Conservation (phyloP, 225 moss, liverwort and hornwort species). For the Pseudisothecium myosuroides region DNA sequence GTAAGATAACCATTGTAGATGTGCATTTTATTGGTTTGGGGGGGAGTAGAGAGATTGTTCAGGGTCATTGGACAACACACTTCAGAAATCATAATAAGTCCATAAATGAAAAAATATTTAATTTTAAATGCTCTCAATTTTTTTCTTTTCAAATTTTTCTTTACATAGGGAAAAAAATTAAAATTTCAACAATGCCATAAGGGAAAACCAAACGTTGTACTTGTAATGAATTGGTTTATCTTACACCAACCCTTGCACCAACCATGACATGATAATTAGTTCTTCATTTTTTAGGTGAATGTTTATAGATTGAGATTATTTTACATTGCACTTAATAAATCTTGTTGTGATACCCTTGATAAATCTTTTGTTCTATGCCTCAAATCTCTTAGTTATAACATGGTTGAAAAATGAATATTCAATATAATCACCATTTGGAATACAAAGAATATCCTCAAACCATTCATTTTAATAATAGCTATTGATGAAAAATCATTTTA, state of each 20-base stretch:
- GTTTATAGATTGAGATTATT: not conserved
- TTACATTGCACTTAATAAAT: not conserved
- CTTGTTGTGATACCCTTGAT: not conserved
- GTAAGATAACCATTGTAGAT: not conserved
- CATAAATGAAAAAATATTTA: not conserved
- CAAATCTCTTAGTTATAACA: not conserved
- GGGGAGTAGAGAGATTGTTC: not conserved
- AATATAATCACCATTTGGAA: not conserved
- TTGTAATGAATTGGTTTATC: not conserved
- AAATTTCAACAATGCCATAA: not conserved
- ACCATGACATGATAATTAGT: not conserved
- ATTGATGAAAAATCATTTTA: not conserved
- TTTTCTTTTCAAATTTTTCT: not conserved
- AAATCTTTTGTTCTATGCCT: not conserved
- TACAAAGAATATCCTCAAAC: too few species aligned
- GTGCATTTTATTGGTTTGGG: too few species aligned
- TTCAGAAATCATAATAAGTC: not conserved
- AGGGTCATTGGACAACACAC: rapidly evolving
- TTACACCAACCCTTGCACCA: not conserved
- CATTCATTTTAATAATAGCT: not conserved
- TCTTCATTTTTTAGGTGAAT: not conserved
- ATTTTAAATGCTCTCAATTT: not conserved
- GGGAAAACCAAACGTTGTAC: not conserved
- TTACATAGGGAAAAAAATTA: too few species aligned
- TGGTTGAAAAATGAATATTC: not conserved